phyloP scores from a whole-genome alignment of 306 rosid genomes.

The Vicia faba region DNA sequence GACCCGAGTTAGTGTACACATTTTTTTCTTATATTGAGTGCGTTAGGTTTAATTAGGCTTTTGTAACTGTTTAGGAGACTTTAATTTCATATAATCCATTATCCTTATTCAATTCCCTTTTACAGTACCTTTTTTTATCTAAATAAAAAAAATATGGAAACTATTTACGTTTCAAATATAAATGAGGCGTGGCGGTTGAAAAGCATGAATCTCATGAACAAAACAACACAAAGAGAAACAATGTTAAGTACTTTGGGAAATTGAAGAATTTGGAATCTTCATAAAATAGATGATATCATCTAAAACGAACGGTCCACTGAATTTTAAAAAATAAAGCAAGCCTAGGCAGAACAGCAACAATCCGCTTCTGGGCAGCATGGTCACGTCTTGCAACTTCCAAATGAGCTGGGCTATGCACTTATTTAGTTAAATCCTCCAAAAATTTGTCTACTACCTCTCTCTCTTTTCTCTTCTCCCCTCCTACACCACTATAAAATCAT shows the following conservation, averaged over 20 bases:
- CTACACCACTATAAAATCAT: slow-evolving; percentile 48
- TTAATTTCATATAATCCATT: slow-evolving; percentile 11
- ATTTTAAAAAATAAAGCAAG: slow-evolving; percentile 47
- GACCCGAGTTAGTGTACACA: slow-evolving; percentile 54
- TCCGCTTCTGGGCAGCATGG: slow-evolving; percentile 60
- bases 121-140: too few relatives aligned
- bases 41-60: slow-evolving; percentile 46
- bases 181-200: slow-evolving; percentile 46
- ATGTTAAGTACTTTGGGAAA: slow-evolving; percentile 34
- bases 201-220: slow-evolving; percentile 48
- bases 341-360: slow-evolving; percentile 67
- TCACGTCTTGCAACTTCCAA: slow-evolving; percentile 80
- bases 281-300: not conserved
- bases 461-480: slow-evolving; percentile 36
- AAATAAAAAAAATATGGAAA: too few relatives aligned
- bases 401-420: slow-evolving; percentile 85
- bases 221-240: not conserved
- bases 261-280: slow-evolving; percentile 30
- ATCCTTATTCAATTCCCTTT: not conserved
- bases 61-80: slow-evolving; percentile 52
- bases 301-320: slow-evolving; percentile 26
- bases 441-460: slow-evolving; percentile 40
- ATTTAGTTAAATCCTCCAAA: slow-evolving; percentile 78
- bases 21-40: slow-evolving; percentile 47
- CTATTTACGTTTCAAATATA: not conserved